Evolutionary conservation across 345 rosid species (phyloP), one percentile per base, ranked within the genome.

Genomic region (Pistacia vera): DNA sequence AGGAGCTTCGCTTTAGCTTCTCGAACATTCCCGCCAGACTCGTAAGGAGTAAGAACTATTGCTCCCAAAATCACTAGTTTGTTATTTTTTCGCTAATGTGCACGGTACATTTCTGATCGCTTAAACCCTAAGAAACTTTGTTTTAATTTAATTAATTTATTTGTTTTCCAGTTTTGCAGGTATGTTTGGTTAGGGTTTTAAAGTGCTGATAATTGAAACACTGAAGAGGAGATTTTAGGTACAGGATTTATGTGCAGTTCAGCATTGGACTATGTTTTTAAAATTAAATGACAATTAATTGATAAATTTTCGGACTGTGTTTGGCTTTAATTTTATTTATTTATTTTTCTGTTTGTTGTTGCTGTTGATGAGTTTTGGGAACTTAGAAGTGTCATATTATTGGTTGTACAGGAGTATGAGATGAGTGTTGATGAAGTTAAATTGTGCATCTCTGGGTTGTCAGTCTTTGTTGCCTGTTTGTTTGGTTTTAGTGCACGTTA

Each of bases 51-150:
- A 38, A 44, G 66, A 44, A 51, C 52, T 11, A 16, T 14, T 6
- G 59, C 7, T 16, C 14, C 60, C 44, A 44, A 62, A 71, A 22
- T 72, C 56, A 1, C 46, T 30, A 4, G 75, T 58, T 28, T 28
- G 30, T 28, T 28, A 28, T 28, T 1, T 2, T 28, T 28, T 28
- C n/a, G n/a, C 30, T 28, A 28, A 28, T 28, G 1, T 28, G 30
- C 30, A 28, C 30, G 2, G 30, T 28, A 28, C 30, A 28, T 28
- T 28, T 66, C 54, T 25, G 54, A 60, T 48, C 8, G 41, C 25
- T 72, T 9, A 72, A 72, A 59, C 67, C 75, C 75, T 59, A 71
- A 71, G 55, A 48, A 60, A 44, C 66, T 41, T 38, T 13, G 46
- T 59, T 44, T 13, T 2, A 3, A 28, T 28, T 28, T 28, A 28